Base-by-base conservation (phyloP, 208 protist genomes). In the Acanthamoeba sp. region DNA sequence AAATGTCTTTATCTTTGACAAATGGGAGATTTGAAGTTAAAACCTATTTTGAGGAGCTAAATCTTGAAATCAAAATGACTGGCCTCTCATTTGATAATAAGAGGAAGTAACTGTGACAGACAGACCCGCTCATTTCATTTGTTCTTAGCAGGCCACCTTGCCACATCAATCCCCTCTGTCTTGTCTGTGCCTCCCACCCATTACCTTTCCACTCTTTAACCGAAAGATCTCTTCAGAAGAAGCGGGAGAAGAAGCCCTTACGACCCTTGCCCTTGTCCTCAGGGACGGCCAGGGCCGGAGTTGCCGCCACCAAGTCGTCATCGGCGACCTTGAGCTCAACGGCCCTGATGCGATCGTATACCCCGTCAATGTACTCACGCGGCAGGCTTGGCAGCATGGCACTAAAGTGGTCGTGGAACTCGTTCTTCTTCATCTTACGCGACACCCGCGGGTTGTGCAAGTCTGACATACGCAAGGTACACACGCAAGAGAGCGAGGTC, bases 181-280 rank as follows among this genome's bases (percentile, higher is more conserved):
- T n/a, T n/a, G n/a, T n/a, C n/a, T n/a, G n/a, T n/a, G n/a, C n/a
- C n/a, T n/a, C n/a, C n/a, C n/a, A n/a, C n/a, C n/a, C n/a, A n/a
- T n/a, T n/a, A n/a, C n/a, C n/a, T n/a, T n/a, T n/a, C n/a, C n/a
- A n/a, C n/a, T n/a, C n/a, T n/a, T n/a, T n/a, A n/a, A n/a, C n/a
- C n/a, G n/a, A n/a, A n/a, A n/a, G n/a, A n/a, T n/a, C n/a, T 52
- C 45, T 18, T 84, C 42, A 84, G 42, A 84, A 84, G 73, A 84
- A 84, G 42, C 73, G 73, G 12, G 40, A 45, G 42, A 84, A 84
- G 73, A 84, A 84, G 36, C 73, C 73, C 42, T 84, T 84, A 40
- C 50, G 34, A 16, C 73, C 73, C 29, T 80, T 80, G 10, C 38
- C 29, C 36, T 80, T 71, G 62, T n/a, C n/a, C 16, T 10, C 62